Base-by-base conservation (phyloP, 805 yeast species). In the Pichia paraexigua region DNA sequence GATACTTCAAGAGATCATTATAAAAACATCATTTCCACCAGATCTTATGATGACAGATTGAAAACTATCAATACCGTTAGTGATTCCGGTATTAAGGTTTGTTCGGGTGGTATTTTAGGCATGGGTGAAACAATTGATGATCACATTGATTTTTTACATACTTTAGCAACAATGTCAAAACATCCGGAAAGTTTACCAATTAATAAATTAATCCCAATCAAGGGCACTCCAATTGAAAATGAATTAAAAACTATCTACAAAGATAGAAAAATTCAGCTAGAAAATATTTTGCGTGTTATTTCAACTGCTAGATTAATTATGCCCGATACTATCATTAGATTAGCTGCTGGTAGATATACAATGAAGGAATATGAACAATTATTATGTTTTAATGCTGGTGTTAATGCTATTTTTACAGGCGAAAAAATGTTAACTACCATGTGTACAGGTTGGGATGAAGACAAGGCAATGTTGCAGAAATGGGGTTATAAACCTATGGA, bases 141-240 rank as follows among this genome's bases (percentile, higher is more conserved):
- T 62, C 90, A 83, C 58, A 68, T 86, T 45, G 79, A 86, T 2
- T 84, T 86, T 54, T 61, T 85, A 44, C 72, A 80, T 60, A 83
- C 91, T 0, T 67, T 86, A 52, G 72, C 89, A 1, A 85, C 82
- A 8, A 72, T 87, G 81, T 74, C 76, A 2, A 66, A 71, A n/a
- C 92, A 86, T 58, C 94, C 94, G 1, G 94, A 86, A 64, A 82
- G 89, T 1, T 71, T 86, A 49, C 94, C 94, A n/a, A 84, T 86
- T 57, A 86, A 86, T 63, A 73, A 86, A 58, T 70, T 86, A 45
- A 88, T 86, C n/a, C 81, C 90, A 2, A 85, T 86, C 50, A 78
- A 82, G 54, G 94, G 94, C 2, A 86, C 94, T 0, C 89, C 89
- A 20, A 77, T 86, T 71, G 83, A 76, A 28, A 77, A 77, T 45